Evolutionary conservation across 2,329 filamentous ascomycete species (phyloP).

Genomic region (Xylaria sp.): DNA sequence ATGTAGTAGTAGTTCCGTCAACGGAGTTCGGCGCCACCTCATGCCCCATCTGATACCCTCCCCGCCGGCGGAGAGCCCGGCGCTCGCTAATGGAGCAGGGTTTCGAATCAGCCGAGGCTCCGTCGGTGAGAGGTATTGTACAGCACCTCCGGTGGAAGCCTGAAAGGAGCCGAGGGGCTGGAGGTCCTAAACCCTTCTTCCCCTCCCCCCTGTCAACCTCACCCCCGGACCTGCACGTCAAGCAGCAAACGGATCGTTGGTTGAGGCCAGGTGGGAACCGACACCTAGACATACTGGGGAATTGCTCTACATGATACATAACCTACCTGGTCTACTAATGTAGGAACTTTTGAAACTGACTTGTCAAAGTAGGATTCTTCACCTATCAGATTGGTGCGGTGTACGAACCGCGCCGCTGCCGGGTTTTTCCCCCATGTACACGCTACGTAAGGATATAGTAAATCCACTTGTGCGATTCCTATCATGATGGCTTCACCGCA

Average conservation of each 20-base stretch:
- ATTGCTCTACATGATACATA: no score
- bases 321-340: no score
- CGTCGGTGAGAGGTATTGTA: neutral
- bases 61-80: neutral
- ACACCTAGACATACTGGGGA: neutral
- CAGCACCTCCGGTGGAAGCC: neutral
- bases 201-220: neutral
- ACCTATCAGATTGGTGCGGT: neutral
- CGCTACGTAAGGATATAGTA: no score
- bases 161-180: neutral
- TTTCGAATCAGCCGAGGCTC: neutral
- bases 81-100: neutral
- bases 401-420: neutral
- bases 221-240: neutral
- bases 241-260: neutral
- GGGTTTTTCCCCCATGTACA: no score
- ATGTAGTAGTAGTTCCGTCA: neutral
- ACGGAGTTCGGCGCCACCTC: neutral
- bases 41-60: neutral
- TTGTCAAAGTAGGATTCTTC: neutral
- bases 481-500: neutral
- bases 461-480: neutral
- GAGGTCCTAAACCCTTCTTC: no score
- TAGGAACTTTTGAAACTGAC: neutral
- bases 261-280: neutral